A percentile compares a stretch with the other conserved stretches of the same genome.
Conservation (phyloP, 805 yeast species). For the Saturnispora sekii region DNA sequence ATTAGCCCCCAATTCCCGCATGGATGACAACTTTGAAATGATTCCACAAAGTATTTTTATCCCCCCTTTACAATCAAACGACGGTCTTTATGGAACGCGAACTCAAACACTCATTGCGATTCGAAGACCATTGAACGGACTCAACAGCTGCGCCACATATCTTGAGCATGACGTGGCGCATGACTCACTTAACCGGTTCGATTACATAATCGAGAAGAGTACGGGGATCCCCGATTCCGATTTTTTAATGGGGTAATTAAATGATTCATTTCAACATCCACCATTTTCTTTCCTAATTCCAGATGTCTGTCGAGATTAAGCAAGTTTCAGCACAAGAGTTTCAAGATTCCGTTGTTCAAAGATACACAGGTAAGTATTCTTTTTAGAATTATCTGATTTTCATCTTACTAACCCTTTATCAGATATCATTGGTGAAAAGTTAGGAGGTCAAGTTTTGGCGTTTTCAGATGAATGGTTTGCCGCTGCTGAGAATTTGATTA, state of each 20-base stretch:
- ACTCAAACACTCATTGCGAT: slow-evolving; percentile 11
- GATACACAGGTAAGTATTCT: slow-evolving; percentile 37
- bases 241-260: slow-evolving; percentile 1
- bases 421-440: slow-evolving; percentile 76
- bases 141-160: background rate
- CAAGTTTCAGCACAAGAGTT: slow-evolving; percentile 30
- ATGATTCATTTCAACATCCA: too few relatives aligned
- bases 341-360: slow-evolving; percentile 36
- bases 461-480: slow-evolving; percentile 95
- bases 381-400: too few relatives aligned
- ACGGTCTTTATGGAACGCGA: slow-evolving; percentile 12
- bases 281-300: background rate
- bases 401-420: background rate
- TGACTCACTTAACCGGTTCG: background rate
- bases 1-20: slow-evolving; percentile 1
- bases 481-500: slow-evolving; percentile 76
- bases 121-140: background rate
- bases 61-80: slow-evolving; percentile 3
- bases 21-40: background rate
- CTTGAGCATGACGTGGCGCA: background rate
- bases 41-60: slow-evolving; percentile 8
- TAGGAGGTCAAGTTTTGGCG: slow-evolving; percentile 66
- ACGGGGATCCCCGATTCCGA: slow-evolving; percentile 1
- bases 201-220: background rate
- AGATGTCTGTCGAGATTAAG: slow-evolving; percentile 10